Percentiles rank a stretch among this genome's conserved stretches.
phyloP scores from a whole-genome alignment of 192 early-diverging fungal species.

The Umbelopsis ramanniana region DNA sequence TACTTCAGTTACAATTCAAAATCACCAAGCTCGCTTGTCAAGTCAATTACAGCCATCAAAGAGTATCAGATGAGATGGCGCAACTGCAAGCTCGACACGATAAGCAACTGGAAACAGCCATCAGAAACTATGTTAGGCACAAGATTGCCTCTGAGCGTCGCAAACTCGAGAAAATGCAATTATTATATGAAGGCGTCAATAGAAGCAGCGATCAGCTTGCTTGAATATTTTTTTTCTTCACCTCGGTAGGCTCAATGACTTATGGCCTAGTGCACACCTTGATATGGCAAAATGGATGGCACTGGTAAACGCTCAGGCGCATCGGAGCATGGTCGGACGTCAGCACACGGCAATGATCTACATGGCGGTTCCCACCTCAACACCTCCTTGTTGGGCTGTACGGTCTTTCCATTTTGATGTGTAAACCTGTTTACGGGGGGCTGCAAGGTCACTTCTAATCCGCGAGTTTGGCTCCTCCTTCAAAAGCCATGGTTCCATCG shows the following conservation, averaged over 20 bases:
- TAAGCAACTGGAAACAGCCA: conserved; percentile 30
- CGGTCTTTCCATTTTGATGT: conserved; percentile 16
- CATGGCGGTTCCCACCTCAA: conserved; percentile 14
- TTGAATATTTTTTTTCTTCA: neutral
- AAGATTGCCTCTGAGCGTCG: conserved; percentile 22
- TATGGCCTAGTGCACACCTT: neutral
- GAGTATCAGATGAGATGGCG: conserved; percentile 54
- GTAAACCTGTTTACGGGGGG: conserved; percentile 15
- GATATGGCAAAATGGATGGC: too few relatives aligned
- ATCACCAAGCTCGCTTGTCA: conserved; percentile 43
- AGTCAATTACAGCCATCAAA: conserved; percentile 47
- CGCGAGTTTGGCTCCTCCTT: conserved; percentile 20
- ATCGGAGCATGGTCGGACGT: neutral
- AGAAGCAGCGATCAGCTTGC: neutral
- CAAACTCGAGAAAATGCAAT: conserved; percentile 26
- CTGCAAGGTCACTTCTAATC: conserved; percentile 9
- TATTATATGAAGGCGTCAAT: neutral
- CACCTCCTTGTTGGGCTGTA: neutral
- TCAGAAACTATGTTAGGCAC: neutral
- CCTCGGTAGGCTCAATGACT: neutral
- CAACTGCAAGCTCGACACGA: conserved; percentile 50
- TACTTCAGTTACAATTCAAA: conserved; percentile 42
- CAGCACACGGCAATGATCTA: conserved; percentile 12
- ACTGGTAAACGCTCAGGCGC: neutral
- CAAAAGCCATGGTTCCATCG: neutral